Conservation (phyloP, 805 yeast species). For the Sporopachydermia quercuum region DNA sequence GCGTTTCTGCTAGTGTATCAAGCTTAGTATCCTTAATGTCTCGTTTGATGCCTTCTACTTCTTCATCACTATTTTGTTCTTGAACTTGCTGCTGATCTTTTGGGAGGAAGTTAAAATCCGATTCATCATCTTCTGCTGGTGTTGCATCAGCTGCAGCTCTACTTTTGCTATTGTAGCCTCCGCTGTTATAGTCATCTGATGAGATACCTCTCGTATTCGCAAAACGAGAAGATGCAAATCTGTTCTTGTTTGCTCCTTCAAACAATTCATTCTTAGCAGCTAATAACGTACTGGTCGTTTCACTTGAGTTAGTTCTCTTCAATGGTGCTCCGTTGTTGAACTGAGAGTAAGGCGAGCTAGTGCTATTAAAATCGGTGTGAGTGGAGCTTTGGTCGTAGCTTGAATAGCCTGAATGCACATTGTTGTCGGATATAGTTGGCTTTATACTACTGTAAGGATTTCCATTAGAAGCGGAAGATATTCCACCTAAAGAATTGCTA, state of each 20-base stretch:
- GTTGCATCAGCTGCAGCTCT: too few relatives aligned
- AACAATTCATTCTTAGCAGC: slow-evolving; percentile 16
- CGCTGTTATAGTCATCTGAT: not conserved
- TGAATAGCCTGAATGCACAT: not conserved
- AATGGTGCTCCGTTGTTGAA: slow-evolving; percentile 3
- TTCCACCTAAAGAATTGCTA: not conserved
- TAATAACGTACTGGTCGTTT: slow-evolving; percentile 9
- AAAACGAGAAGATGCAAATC: not conserved
- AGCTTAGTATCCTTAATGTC: slow-evolving; percentile 75
- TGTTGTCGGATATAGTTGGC: not conserved
- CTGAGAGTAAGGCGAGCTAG: not conserved
- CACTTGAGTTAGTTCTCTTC: slow-evolving; percentile 10
- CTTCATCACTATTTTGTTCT: slow-evolving; percentile 59
- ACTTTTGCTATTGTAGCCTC: not conserved
- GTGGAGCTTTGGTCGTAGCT: not conserved
- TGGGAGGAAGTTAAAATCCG: not conserved
- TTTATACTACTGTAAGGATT: not conserved
- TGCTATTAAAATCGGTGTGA: too few relatives aligned
- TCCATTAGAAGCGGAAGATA: not conserved
- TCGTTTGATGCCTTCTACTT: slow-evolving; percentile 72
- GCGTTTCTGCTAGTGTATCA: slow-evolving; percentile 71
- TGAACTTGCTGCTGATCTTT: not conserved
- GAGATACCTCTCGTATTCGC: not conserved
- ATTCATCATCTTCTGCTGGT: not conserved
- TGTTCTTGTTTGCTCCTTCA: slow-evolving; percentile 9